Evolutionary conservation across 2,329 filamentous ascomycete species (phyloP).

Genomic region (Fusarium keratoplasticum): DNA sequence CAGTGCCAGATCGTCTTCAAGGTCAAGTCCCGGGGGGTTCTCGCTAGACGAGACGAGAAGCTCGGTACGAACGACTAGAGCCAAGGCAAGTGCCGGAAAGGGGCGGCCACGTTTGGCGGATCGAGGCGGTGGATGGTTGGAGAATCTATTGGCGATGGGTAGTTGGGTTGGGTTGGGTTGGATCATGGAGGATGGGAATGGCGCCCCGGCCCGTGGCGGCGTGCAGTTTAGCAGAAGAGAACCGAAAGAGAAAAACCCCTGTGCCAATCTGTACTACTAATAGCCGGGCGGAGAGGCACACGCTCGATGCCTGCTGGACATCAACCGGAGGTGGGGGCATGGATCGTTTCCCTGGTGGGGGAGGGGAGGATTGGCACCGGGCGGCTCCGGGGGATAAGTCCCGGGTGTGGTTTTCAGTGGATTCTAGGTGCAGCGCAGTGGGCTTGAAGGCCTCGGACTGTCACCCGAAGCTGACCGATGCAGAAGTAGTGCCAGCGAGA

Average conservation of each 20-base stretch:
- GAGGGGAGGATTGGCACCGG: conserved; percentile 31
- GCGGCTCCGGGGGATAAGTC: conserved; percentile 25
- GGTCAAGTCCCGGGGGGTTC: conserved; percentile 9
- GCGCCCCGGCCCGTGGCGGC: conserved; percentile 26
- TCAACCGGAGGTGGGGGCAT: conserved; percentile 1
- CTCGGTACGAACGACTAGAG: conserved; percentile 4
- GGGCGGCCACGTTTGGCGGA: conserved; percentile 38
- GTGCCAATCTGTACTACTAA: conserved; percentile 5
- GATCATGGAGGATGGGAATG: conserved; percentile 32
- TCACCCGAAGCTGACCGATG: conserved; percentile 4
- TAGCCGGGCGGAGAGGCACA: neutral
- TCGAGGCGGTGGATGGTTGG: conserved; percentile 38
- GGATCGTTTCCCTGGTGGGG: conserved; percentile 12
- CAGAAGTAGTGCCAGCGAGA: conserved; percentile 9
- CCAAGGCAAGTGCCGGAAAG: conserved; percentile 19
- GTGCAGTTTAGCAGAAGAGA: conserved; percentile 1
- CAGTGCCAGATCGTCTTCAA: neutral
- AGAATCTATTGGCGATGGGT: conserved; percentile 1
- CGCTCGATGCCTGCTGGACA: neutral
- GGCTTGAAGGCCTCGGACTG: conserved; percentile 3
- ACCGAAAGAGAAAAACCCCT: neutral
- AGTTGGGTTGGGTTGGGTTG: neutral
- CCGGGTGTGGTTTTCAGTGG: conserved; percentile 28
- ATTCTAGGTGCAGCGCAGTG: neutral
- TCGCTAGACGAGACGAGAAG: neutral